phyloP scores from a whole-genome alignment of 192 early-diverging fungal species.

The Mycoemilia scoparia region DNA sequence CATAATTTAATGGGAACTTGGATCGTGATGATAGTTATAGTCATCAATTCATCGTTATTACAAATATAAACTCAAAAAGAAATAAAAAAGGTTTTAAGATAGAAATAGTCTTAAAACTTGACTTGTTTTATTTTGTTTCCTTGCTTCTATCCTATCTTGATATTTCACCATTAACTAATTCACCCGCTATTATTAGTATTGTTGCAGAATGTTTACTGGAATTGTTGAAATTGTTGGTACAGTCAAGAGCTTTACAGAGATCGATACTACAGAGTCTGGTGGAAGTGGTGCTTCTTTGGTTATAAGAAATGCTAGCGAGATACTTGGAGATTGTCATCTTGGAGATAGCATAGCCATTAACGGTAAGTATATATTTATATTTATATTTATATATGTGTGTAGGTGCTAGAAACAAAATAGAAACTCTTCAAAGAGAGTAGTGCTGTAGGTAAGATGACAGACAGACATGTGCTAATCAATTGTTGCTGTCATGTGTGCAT shows the following conservation, averaged over 20 bases:
- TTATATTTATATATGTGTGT: too few relatives aligned
- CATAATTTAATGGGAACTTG: too few relatives aligned
- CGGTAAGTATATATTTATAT: too few relatives aligned
- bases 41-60: too few relatives aligned
- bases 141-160: not conserved
- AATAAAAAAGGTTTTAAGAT: not conserved
- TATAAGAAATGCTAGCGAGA: conserved; percentile 42
- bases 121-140: not conserved
- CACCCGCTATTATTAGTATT: not conserved
- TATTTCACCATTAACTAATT: not conserved
- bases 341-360: conserved; percentile 92
- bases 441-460: not conserved
- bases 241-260: conserved; percentile 39
- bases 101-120: not conserved
- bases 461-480: too few relatives aligned
- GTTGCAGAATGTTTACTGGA: conserved; percentile 81
- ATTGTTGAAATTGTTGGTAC: conserved; percentile 85
- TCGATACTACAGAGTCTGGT: conserved; percentile 60
- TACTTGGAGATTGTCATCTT: conserved; percentile 69
- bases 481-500: too few relatives aligned
- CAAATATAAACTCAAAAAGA: not conserved
- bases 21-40: too few relatives aligned
- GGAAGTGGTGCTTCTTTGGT: conserved; percentile 77
- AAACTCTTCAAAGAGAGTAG: too few relatives aligned
- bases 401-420: too few relatives aligned